Conservation (phyloP, 768 basidiomycete species). For the Cyclocybe cylindracea region DNA sequence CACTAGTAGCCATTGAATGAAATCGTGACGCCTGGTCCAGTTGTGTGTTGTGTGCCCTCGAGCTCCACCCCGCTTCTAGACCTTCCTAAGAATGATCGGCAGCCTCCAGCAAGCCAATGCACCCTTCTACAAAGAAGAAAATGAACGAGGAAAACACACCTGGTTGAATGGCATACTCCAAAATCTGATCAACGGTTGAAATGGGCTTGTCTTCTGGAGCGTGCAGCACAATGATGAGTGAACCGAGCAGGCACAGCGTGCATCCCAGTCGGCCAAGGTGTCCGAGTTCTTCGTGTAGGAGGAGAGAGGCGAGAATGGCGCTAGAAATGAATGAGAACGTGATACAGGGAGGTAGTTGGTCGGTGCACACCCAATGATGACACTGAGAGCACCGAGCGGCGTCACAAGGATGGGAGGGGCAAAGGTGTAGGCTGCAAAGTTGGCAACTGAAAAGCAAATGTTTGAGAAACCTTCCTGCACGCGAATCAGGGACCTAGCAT, state of each 20-base stretch:
- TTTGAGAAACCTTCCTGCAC: slow-evolving; percentile 1
- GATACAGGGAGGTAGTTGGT: neutral
- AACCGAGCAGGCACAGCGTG: slow-evolving; percentile 80
- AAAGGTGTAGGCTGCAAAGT: slow-evolving; percentile 97
- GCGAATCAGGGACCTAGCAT: slow-evolving; percentile 8
- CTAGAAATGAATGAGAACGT: slow-evolving; percentile 39
- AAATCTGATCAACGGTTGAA: slow-evolving; percentile 89
- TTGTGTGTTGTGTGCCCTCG: no score
- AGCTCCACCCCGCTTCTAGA: no score
- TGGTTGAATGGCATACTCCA: slow-evolving; percentile 91
- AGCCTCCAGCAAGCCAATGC: no score
- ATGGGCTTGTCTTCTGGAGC: slow-evolving; percentile 96
- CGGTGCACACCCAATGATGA: slow-evolving; percentile 83
- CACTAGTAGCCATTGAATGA: no score
- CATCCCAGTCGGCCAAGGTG: slow-evolving; percentile 90
- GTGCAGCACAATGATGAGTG: slow-evolving; percentile 92
- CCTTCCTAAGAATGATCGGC: no score
- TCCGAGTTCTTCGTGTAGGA: slow-evolving; percentile 92
- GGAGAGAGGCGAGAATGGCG: slow-evolving; percentile 90
- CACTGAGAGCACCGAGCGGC: slow-evolving; percentile 94
- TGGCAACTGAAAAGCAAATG: slow-evolving; percentile 53
- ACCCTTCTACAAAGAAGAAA: no score
- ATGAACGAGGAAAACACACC: slow-evolving; percentile 46
- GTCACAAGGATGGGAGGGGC: slow-evolving; percentile 99
- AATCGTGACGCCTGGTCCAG: no score